phyloP scores from a whole-genome alignment of 2,329 filamentous ascomycete genomes.

The Metarhizium brunneum region DNA sequence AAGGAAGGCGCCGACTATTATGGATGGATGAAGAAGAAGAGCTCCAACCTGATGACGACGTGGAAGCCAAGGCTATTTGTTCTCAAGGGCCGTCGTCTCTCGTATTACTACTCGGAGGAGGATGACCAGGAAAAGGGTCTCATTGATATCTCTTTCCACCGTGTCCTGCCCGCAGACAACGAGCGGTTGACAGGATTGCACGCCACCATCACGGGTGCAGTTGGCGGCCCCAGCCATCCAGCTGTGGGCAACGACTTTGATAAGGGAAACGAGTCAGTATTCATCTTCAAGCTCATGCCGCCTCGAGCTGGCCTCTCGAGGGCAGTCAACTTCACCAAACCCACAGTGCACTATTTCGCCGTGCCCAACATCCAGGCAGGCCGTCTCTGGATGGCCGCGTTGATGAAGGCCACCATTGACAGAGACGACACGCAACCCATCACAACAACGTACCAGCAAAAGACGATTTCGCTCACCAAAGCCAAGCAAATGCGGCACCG shows the following conservation, averaged over 20 bases:
- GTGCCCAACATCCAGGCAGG: slow-evolving; percentile 84
- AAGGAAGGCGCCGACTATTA: slow-evolving; percentile 84
- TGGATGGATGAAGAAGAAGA: slow-evolving; percentile 99
- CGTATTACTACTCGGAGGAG: slow-evolving; percentile 92
- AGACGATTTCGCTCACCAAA: slow-evolving; percentile 88
- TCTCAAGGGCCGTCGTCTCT: slow-evolving; percentile 78
- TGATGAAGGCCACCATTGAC: slow-evolving; percentile 99
- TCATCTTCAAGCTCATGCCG: slow-evolving; percentile 97
- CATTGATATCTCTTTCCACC: slow-evolving; percentile 95
- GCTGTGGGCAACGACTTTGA: slow-evolving; percentile 35
- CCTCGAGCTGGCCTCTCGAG: slow-evolving; percentile 79
- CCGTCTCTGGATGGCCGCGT: slow-evolving; percentile 91
- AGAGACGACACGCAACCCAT: slow-evolving; percentile 72
- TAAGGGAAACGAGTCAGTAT: slow-evolving; percentile 62
- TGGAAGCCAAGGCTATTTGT: slow-evolving; percentile 98
- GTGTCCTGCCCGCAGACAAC: slow-evolving; percentile 88
- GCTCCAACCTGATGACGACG: slow-evolving; percentile 88
- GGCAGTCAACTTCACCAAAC: slow-evolving; percentile 95
- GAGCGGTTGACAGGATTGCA: slow-evolving; percentile 86
- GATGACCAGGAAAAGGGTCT: slow-evolving; percentile 90
- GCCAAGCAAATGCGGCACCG: slow-evolving; percentile 81
- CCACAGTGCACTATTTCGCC: slow-evolving; percentile 94
- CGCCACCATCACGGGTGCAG: slow-evolving; percentile 84
- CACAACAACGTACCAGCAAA: slow-evolving; percentile 90
- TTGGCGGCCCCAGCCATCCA: slow-evolving; percentile 46